Base-by-base conservation (phyloP, 2,329 filamentous ascomycete species). In the Phialophora expanda region DNA sequence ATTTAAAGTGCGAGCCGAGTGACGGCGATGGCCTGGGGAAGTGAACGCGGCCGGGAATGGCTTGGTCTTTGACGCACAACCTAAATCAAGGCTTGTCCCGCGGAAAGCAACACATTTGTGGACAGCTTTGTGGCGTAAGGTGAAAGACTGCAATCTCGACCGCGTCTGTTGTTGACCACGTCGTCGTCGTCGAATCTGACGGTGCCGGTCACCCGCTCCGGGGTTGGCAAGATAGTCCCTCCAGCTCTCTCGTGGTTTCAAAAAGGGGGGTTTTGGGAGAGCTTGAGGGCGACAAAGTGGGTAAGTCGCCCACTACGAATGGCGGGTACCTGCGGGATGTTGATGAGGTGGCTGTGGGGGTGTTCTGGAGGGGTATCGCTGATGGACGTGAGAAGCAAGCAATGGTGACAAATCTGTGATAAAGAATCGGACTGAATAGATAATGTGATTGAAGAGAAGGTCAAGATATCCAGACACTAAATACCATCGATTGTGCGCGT, bases 301-400 rank as follows among this genome's bases (percentile, higher is more conserved):
- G 53, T 55, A 55, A 8, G 53, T 20, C 26, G 8, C n/a, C 53
- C 53, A 55, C 26, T 8, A 22, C 26, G 48, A 22, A 51, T 22
- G 22, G 48, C 48, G 56, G 56, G 26, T 46, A 28, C 20, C 38
- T 50, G 58, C 46, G 58, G 58, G 58, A 61, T 51, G 58, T 61
- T 53, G 58, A 28, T 60, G 51, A 61, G 30, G 60, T 56, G 60
- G 60, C 50, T 62, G 53, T 55, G 53, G 60, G 50, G 59, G 46
- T 53, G 24, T 38, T 61, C 28, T 34, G 30, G n/a, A 53, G 46
- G 58, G 28, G 30, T 24, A 26, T 17, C 9, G 48, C 3, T 17
- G 24, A 51, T 51, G 48, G 11, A 44, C 24, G n/a, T 24, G 34
- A 62, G 50, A 55, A 56, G 50, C 48, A 54, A 54, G 26, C 32